Evolutionary conservation across 2,329 filamentous ascomycete species (phyloP).

Genomic region (Bipolaris oryzae): DNA sequence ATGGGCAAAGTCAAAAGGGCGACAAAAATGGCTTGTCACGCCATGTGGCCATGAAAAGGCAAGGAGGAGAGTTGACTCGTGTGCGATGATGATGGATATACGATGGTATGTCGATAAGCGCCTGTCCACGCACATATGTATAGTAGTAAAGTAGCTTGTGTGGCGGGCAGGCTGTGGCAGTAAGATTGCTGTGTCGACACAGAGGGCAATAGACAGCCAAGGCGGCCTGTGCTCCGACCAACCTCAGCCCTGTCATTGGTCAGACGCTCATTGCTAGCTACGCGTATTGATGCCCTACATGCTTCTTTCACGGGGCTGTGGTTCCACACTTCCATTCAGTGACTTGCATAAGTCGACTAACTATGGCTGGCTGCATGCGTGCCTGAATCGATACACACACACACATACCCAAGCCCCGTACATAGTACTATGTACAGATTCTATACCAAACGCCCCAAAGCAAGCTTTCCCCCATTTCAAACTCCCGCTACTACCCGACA

Average conservation of each 20-base stretch:
- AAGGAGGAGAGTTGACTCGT: conserved; percentile 3
- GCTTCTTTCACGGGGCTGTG: conserved; percentile 1
- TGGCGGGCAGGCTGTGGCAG: background rate
- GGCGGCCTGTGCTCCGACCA: conserved; percentile 6
- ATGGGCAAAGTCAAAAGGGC: background rate
- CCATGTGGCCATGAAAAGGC: background rate
- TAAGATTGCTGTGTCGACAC: conserved; percentile 2
- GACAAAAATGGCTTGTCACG: background rate
- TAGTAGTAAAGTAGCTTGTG: background rate
- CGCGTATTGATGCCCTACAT: conserved; percentile 7
- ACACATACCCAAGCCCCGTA: conserved; percentile 15
- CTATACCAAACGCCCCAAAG: conserved; percentile 9
- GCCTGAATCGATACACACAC: conserved; percentile 2
- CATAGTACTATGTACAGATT: background rate
- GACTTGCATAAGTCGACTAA: conserved; percentile 18
- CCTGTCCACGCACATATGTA: too few species aligned
- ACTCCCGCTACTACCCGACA: background rate
- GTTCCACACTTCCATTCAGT: conserved; percentile 12
- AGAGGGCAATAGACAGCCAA: background rate
- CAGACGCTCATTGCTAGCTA: conserved; percentile 1
- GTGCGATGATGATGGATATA: too few species aligned
- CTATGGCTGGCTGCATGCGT: conserved; percentile 13
- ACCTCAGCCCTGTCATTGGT: conserved; percentile 6
- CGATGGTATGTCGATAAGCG: too few species aligned
- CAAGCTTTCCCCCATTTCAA: background rate